phyloP scores from a whole-genome alignment of 345 rosid species.

The Salix dunnii region DNA sequence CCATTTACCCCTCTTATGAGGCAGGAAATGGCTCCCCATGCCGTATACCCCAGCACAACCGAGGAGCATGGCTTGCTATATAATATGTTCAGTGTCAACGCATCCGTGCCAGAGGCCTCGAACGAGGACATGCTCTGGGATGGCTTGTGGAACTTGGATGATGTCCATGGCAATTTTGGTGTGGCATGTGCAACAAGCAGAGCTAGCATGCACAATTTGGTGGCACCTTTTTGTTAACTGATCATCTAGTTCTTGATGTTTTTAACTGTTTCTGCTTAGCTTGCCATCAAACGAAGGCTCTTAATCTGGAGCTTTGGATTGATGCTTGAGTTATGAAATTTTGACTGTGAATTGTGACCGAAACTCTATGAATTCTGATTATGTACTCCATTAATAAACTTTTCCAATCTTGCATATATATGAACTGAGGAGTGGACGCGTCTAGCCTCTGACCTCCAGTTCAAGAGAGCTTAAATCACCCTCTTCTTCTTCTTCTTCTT shows the following conservation, averaged over 20 bases:
- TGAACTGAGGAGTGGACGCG: neutral
- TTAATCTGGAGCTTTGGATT: constrained; percentile 22
- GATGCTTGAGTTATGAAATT: constrained; percentile 14
- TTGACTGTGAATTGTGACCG: neutral
- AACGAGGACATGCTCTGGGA: constrained; percentile 64
- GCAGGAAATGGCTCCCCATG: constrained; percentile 29
- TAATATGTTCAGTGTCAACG: constrained; percentile 22
- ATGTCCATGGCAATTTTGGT: constrained; percentile 45
- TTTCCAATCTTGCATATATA: constrained; percentile 10
- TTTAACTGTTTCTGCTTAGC: neutral
- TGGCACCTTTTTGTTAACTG: constrained; percentile 45
- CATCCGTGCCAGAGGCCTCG: constrained; percentile 22
- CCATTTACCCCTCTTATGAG: constrained; percentile 44
- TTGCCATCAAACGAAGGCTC: constrained; percentile 22
- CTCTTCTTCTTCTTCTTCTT: neutral
- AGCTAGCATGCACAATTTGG: constrained; percentile 40
- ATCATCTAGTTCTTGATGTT: neutral
- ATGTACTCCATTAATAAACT: constrained; percentile 7
- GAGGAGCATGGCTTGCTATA: constrained; percentile 31
- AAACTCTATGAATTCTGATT: constrained; percentile 10
- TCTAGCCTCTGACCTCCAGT: too few relatives aligned
- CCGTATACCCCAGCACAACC: constrained; percentile 14
- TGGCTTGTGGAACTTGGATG: constrained; percentile 70
- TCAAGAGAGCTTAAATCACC: too few relatives aligned
- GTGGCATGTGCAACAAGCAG: constrained; percentile 37